A percentile compares a stretch with the other conserved stretches of the same genome.
Evolutionary conservation across 257 asterid species (phyloP).

Genomic region (Solanum sitiens): DNA sequence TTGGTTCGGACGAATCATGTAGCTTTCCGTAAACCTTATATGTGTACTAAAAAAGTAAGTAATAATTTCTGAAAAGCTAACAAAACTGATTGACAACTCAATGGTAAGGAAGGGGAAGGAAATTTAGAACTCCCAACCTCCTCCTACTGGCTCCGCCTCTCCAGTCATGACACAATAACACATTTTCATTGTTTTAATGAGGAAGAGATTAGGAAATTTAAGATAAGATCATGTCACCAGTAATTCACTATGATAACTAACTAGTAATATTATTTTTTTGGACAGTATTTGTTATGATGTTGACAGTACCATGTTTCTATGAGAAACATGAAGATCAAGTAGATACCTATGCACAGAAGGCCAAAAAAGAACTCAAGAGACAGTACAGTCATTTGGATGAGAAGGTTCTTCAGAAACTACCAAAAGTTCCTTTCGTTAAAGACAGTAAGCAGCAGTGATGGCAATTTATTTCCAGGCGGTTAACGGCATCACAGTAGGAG

Average conservation of each 20-base stretch:
- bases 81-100: background rate
- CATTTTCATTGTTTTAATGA: background rate
- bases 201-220: background rate
- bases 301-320: slow-evolving; percentile 75
- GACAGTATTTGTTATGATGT: slow-evolving; percentile 46
- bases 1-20: too few relatives aligned
- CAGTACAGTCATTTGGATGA: slow-evolving; percentile 75
- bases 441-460: slow-evolving; percentile 51
- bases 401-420: slow-evolving; percentile 77
- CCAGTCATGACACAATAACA: background rate
- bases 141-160: background rate
- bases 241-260: background rate
- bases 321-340: slow-evolving; percentile 85
- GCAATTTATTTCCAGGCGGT: background rate
- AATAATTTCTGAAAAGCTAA: background rate
- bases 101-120: background rate
- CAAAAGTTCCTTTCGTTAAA: slow-evolving; percentile 47
- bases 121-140: background rate
- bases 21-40: too few relatives aligned
- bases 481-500: background rate
- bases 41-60: background rate
- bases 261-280: background rate
- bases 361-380: slow-evolving; percentile 58
- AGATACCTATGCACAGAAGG: slow-evolving; percentile 68
- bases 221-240: background rate